Conservation (phyloP, 495 filamentous ascomycete genomes). For the Tuber umbilicatum region DNA sequence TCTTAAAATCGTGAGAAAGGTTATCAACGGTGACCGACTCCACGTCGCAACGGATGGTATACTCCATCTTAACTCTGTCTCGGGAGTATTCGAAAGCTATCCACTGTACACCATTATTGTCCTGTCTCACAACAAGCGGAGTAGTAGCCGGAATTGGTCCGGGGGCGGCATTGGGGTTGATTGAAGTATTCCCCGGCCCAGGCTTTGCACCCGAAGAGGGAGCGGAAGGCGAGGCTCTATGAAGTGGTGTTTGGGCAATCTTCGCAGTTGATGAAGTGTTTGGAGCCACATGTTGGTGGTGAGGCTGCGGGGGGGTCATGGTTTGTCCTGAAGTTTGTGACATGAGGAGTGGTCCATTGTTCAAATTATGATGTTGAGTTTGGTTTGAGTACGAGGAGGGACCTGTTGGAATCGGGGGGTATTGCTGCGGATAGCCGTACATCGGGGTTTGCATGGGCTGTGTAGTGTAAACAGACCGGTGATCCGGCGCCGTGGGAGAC, state of each 20-base stretch:
- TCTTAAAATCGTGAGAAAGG: conserved; percentile 82
- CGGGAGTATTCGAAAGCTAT: conserved; percentile 98
- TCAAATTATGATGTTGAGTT: conserved; percentile 60
- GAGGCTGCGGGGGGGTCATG: conserved; percentile 53
- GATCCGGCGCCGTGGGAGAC: conserved; percentile 81
- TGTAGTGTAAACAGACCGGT: conserved; percentile 74
- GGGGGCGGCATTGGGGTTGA: conserved; percentile 87
- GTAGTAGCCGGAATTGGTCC: conserved; percentile 98
- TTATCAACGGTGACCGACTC: conserved; percentile 90
- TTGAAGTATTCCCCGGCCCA: conserved; percentile 47
- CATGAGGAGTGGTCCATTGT: conserved; percentile 59
- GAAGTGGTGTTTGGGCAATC: conserved; percentile 49
- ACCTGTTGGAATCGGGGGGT: conserved; percentile 59
- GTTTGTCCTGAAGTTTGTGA: conserved; percentile 59
- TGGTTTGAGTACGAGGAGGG: conserved; percentile 74
- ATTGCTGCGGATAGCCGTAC: conserved; percentile 67
- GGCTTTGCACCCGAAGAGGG: conserved; percentile 47
- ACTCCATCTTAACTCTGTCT: conserved; percentile 98
- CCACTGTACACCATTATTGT: conserved; percentile 96
- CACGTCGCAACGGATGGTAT: conserved; percentile 95
- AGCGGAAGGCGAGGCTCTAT: conserved; percentile 43
- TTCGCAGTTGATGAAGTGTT: conserved; percentile 49
- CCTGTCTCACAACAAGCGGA: conserved; percentile 86
- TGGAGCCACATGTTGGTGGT: conserved; percentile 57
- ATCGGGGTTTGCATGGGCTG: conserved; percentile 69